These are phyloP conservation scores for Russula virescens DNA, from an alignment of 768 basidiomycete species.

Conservation along the genomic window DNA sequence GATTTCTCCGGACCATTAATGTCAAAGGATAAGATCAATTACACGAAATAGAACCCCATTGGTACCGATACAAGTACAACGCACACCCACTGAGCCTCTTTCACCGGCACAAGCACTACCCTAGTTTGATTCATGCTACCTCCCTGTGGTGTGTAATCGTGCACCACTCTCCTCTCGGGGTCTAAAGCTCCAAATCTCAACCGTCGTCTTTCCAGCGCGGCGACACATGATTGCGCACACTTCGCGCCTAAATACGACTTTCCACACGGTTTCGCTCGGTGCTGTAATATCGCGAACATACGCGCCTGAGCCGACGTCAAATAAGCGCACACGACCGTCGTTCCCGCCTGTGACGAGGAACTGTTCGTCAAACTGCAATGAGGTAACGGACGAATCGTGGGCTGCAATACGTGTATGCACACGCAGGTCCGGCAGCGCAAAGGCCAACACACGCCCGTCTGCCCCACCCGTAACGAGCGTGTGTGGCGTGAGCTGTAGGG, in stretches of 20 bases:
- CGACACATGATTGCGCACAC: slow-evolving; percentile 78
- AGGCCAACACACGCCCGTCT: slow-evolving; percentile 79
- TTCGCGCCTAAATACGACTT: slow-evolving; percentile 68
- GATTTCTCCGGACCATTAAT: too few relatives aligned
- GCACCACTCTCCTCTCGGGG: slow-evolving; percentile 33
- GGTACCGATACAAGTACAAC: too few relatives aligned
- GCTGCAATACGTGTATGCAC: slow-evolving; percentile 68
- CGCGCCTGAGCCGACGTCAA: slow-evolving; percentile 56
- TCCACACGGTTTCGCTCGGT: slow-evolving; percentile 81
- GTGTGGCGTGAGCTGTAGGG: slow-evolving; percentile 39
- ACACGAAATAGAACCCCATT: too few relatives aligned
- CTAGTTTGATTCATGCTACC: not conserved
- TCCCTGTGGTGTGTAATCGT: not conserved
- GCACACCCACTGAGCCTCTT: too few relatives aligned
- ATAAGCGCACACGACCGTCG: slow-evolving; percentile 77
- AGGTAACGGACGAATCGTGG: slow-evolving; percentile 83
- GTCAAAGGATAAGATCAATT: too few relatives aligned
- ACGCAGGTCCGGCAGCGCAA: slow-evolving; percentile 29
- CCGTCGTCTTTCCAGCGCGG: slow-evolving; percentile 72
- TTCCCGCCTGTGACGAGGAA: slow-evolving; percentile 83
- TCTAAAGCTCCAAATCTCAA: slow-evolving; percentile 81
- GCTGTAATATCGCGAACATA: slow-evolving; percentile 74
- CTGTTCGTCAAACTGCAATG: slow-evolving; percentile 77
- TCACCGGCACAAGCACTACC: not conserved
- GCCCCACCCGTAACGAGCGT: slow-evolving; percentile 88